Percentiles rank a stretch among this genome's conserved stretches.
These are phyloP conservation scores for sunflower (Helianthus annuus) DNA, from an alignment of 129 eudicot species.

Conservation along the genomic window HanXRQr2.0-SUNRISE NC_035438.2:33896601-33897100, in stretches of 20 bases:
- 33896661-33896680: constrained; percentile 47
- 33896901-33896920: constrained; percentile 50
- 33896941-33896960: constrained; percentile 53
- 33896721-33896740: constrained; percentile 59
- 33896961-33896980: not conserved
- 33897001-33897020: constrained; percentile 5
- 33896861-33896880: not conserved
- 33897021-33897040: constrained; percentile 9
- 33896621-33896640: constrained; percentile 51
- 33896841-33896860: not conserved
- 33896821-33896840: not conserved
- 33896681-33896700: constrained; percentile 46
- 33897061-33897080: constrained; percentile 48
- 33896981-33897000: not conserved
- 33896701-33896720: constrained; percentile 42
- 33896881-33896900: constrained; percentile 62
- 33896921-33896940: constrained; percentile 55
- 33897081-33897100: constrained; percentile 63
- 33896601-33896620: constrained; percentile 15
- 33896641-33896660: constrained; percentile 56
- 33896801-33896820: too few relatives aligned
- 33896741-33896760: constrained; percentile 56
- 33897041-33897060: constrained; percentile 69
- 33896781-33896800: not conserved
- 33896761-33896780: constrained; percentile 61